These are phyloP conservation scores for Schwanniomyces etchellsii DNA, from an alignment of 1,139 yeast species.

Conservation along the genomic window DNA sequence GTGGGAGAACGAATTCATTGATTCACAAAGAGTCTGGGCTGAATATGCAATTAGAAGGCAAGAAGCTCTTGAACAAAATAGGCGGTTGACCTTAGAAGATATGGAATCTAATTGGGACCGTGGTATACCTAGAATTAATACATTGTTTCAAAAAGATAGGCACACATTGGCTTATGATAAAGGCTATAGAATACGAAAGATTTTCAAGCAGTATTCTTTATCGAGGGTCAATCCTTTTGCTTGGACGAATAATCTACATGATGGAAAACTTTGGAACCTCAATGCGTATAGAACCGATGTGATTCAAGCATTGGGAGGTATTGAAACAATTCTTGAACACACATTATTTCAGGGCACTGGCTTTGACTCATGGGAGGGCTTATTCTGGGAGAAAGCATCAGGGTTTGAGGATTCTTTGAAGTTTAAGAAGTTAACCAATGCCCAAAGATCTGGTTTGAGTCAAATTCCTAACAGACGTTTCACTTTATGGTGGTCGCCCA, in stretches of 20 bases:
- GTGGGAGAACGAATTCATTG: conserved; percentile 95
- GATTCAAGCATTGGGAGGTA: conserved; percentile 95
- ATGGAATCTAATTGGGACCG: conserved; percentile 94
- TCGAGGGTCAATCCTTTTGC: conserved; percentile 83
- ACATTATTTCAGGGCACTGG: conserved; percentile 96
- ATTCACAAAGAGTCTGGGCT: conserved; percentile 97
- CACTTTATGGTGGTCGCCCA: conserved; percentile 99
- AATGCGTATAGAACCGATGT: conserved; percentile 93
- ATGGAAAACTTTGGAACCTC: conserved; percentile 93
- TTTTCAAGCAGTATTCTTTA: conserved; percentile 68
- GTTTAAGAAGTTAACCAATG: conserved; percentile 91
- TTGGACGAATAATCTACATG: conserved; percentile 95
- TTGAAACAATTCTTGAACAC: conserved; percentile 93
- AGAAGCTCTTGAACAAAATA: conserved; percentile 81
- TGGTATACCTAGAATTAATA: conserved; percentile 93
- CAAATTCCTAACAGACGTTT: conserved; percentile 97
- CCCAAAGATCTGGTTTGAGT: conserved; percentile 94
- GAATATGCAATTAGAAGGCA: conserved; percentile 88
- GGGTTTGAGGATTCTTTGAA: conserved; percentile 97
- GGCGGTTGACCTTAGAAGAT: conserved; percentile 87
- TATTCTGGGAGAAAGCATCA: conserved; percentile 96
- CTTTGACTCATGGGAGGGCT: conserved; percentile 97
- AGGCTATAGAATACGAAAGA: conserved; percentile 82
- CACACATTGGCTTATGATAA: conserved; percentile 93
- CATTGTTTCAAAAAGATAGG: conserved; percentile 90